Conservation (phyloP, 2,329 filamentous ascomycete species). For the Parascedosporium putredinis region DNA sequence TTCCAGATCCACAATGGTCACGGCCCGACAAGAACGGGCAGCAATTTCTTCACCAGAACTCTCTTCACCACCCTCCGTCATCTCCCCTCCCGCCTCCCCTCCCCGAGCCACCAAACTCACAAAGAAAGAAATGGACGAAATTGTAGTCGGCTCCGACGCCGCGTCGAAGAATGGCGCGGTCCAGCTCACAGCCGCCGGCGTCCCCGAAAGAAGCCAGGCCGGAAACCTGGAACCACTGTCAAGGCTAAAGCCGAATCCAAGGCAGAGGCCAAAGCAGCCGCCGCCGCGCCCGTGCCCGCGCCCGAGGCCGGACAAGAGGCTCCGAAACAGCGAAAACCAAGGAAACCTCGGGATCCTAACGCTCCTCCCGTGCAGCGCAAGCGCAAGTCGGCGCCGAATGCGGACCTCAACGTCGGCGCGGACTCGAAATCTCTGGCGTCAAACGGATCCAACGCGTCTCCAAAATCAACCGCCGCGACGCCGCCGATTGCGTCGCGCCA, state of each 20-base stretch:
- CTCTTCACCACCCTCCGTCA: constrained; percentile 41
- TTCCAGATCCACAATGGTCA: not conserved
- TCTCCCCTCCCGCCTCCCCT: constrained; percentile 38
- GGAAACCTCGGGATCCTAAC: constrained; percentile 51
- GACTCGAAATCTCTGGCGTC: constrained; percentile 25
- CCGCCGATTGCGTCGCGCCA: constrained; percentile 20
- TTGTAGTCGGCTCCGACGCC: constrained; percentile 33
- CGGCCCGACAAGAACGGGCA: constrained; percentile 13
- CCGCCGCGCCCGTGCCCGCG: too few relatives aligned
- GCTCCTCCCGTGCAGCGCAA: constrained; percentile 43
- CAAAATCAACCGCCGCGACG: not conserved
- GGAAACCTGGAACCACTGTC: constrained; percentile 49
- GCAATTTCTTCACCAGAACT: constrained; percentile 39
- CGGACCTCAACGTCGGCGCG: constrained; percentile 24
- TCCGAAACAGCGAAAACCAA: constrained; percentile 39
- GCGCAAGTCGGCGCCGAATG: constrained; percentile 37
- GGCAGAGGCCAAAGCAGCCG: constrained; percentile 15
- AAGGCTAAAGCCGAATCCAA: too few relatives aligned
- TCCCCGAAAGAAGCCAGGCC: constrained; percentile 53
- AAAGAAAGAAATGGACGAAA: constrained; percentile 37
- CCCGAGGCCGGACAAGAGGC: constrained; percentile 26
- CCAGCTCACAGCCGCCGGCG: constrained; percentile 45
- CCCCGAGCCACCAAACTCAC: constrained; percentile 19
- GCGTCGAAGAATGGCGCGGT: constrained; percentile 29
- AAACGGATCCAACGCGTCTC: constrained; percentile 11